Percentiles rank a stretch among this genome's conserved stretches.
Evolutionary conservation across 129 eudicot genomes (phyloP).

Genomic region (Heracleum sosnowskyi): DNA sequence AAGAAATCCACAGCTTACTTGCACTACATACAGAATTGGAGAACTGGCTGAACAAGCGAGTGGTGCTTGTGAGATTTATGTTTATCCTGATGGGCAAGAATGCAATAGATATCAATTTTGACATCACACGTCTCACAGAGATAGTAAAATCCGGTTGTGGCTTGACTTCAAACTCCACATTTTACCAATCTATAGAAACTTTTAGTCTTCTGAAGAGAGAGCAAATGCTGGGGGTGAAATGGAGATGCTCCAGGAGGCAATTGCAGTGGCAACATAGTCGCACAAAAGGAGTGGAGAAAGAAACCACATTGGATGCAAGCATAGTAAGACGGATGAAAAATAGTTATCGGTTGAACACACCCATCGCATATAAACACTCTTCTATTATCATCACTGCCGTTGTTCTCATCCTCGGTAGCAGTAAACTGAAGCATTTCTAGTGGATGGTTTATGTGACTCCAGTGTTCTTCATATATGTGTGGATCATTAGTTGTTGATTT

Average conservation of each 20-base stretch:
- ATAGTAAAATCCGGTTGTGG: constrained; percentile 11
- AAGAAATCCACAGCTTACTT: fast-evolving
- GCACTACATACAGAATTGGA: background rate
- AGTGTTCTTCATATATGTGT: background rate
- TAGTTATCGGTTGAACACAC: background rate
- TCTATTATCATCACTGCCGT: background rate
- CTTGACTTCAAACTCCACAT: background rate
- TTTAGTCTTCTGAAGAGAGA: background rate
- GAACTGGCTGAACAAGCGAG: background rate
- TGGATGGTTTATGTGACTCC: constrained; percentile 17
- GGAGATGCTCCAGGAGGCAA: background rate
- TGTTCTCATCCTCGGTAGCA: background rate
- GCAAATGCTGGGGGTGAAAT: background rate
- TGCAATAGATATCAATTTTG: background rate
- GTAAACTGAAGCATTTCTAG: background rate
- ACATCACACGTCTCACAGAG: background rate
- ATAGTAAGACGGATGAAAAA: background rate
- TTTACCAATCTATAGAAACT: background rate
- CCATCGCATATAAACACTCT: constrained; percentile 13
- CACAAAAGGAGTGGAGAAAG: background rate
- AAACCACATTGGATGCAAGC: background rate
- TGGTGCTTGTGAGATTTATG: constrained; percentile 13
- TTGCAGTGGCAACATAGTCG: background rate
- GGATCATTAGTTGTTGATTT: background rate
- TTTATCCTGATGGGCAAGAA: background rate